A percentile compares a stretch with the other conserved stretches of the same genome.
Evolutionary conservation across 1,139 yeast species (phyloP).

Genomic region (Nadsonia starkeyi-henricii): DNA sequence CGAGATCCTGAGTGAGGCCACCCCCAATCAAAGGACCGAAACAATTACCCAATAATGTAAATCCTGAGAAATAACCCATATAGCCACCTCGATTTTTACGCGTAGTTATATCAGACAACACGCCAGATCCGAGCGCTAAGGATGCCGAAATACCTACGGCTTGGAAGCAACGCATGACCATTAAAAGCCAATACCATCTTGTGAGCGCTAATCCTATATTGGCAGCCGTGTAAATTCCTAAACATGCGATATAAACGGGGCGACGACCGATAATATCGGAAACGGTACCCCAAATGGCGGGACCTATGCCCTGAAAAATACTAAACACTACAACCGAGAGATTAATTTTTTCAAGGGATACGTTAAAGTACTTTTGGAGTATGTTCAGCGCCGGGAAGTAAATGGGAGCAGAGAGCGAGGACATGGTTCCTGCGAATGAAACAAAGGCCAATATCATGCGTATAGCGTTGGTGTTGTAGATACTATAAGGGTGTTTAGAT

Average conservation of each 20-base stretch:
- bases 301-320: slow-evolving; percentile 55
- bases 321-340: slow-evolving; percentile 59
- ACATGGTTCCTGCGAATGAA: slow-evolving; percentile 13
- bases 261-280: slow-evolving; percentile 60
- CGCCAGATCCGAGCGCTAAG: slow-evolving; percentile 50
- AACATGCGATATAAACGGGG: slow-evolving; percentile 43
- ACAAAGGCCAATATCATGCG: background rate
- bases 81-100: slow-evolving; percentile 49
- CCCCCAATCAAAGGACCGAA: slow-evolving; percentile 70
- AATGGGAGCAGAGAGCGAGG: slow-evolving; percentile 55
- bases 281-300: slow-evolving; percentile 46
- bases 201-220: slow-evolving; percentile 48
- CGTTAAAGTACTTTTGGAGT: slow-evolving; percentile 36
- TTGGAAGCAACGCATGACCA: slow-evolving; percentile 50
- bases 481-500: background rate
- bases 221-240: slow-evolving; percentile 39
- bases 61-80: slow-evolving; percentile 48
- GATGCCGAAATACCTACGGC: slow-evolving; percentile 62
- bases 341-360: slow-evolving; percentile 43
- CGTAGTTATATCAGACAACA: slow-evolving; percentile 53
- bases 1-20: slow-evolving; percentile 40
- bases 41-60: slow-evolving; percentile 59
- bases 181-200: slow-evolving; percentile 37
- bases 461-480: background rate
- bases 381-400: slow-evolving; percentile 59